A percentile compares a stretch with the other conserved stretches of the same genome.
phyloP scores from a whole-genome alignment of 1,284 basidiomycete genomes.

The Pisolithus thermaeus region DNA sequence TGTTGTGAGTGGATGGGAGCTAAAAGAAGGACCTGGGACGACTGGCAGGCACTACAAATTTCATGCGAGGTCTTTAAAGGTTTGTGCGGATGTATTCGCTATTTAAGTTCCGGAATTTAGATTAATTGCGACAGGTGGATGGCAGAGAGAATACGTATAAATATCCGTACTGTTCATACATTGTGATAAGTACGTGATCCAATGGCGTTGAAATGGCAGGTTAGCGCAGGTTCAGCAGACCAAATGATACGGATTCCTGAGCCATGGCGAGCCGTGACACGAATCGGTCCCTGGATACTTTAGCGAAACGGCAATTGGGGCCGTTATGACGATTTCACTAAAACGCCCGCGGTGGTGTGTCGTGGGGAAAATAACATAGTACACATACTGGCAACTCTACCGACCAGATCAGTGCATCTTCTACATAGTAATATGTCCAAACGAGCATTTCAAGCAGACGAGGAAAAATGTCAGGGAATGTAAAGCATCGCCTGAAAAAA shows the following conservation, averaged over 20 bases:
- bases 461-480: too few species aligned
- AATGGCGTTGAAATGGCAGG: conserved; percentile 2
- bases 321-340: not conserved
- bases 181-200: conserved; percentile 22
- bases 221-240: conserved; percentile 22
- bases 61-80: not conserved
- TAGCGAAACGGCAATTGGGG: too few species aligned
- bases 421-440: too few species aligned
- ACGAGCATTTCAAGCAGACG: too few species aligned
- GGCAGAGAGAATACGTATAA: conserved; percentile 14
- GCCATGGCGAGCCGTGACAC: not conserved
- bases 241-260: not conserved
- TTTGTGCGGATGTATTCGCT: not conserved
- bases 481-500: not conserved
- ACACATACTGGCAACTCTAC: too few species aligned
- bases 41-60: not conserved
- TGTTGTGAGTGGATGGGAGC: not conserved
- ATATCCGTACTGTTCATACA: conserved; percentile 2
- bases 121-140: conserved; percentile 11
- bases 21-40: not conserved
- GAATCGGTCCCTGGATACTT: not conserved
- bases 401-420: too few species aligned
- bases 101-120: conserved; percentile 20
- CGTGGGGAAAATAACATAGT: too few species aligned
- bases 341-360: not conserved